Evolutionary conservation across 805 yeast genomes (phyloP).

Genomic region (Torulaspora quercuum): DNA sequence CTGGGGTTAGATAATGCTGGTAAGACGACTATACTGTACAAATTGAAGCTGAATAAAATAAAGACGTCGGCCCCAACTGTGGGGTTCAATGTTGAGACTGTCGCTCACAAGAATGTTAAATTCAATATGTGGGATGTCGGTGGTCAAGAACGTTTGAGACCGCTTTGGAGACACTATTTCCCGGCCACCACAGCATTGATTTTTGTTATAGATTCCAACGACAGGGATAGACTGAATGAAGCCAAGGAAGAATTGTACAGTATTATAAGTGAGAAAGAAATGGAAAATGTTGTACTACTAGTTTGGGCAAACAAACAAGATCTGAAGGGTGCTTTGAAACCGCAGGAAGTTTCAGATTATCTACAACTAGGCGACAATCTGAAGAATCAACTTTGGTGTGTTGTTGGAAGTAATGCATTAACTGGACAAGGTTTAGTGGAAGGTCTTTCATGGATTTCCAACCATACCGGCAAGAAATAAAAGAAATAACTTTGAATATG

Average conservation of each 20-base stretch:
- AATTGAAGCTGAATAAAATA: conserved; percentile 71
- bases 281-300: conserved; percentile 71
- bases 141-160: conserved; percentile 89
- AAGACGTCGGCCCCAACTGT: conserved; percentile 86
- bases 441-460: conserved; percentile 81
- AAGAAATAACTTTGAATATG: too few species aligned
- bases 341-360: conserved; percentile 73
- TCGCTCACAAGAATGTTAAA: conserved; percentile 73
- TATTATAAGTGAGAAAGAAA: conserved; percentile 78
- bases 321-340: conserved; percentile 64
- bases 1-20: conserved; percentile 93
- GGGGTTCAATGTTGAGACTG: conserved; percentile 89
- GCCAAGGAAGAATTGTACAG: conserved; percentile 73
- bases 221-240: conserved; percentile 65
- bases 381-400: conserved; percentile 79
- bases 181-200: conserved; percentile 90
- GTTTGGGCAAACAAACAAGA: conserved; percentile 91
- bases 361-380: conserved; percentile 57
- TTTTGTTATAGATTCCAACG: conserved; percentile 84
- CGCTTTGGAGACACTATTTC: conserved; percentile 92
- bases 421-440: conserved; percentile 89
- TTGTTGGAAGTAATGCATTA: conserved; percentile 84
- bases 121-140: conserved; percentile 95
- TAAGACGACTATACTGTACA: conserved; percentile 82
- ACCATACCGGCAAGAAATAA: conserved; percentile 44